A percentile compares a stretch with the other conserved stretches of the same genome.
phyloP scores from a whole-genome alignment of 352 stramenopile genomes.

The Phytopythium litorale region DNA sequence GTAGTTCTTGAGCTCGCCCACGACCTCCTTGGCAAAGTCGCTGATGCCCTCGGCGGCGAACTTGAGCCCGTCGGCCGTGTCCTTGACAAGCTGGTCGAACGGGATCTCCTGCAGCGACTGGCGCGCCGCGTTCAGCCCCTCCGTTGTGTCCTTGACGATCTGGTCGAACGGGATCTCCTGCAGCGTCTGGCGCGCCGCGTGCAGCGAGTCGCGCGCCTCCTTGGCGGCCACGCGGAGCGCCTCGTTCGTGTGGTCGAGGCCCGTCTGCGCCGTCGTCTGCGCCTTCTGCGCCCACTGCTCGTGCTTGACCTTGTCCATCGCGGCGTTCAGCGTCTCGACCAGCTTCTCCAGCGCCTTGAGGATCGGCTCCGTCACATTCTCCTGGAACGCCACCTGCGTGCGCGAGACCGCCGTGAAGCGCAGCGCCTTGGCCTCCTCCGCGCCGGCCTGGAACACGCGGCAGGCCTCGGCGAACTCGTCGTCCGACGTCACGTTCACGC shows the following conservation, averaged over 20 bases:
- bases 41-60: conserved; percentile 64
- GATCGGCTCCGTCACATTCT: conserved; percentile 75
- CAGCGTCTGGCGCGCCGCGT: conserved; percentile 43
- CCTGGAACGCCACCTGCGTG: conserved; percentile 63
- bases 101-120: conserved; percentile 76
- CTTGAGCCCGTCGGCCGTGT: conserved; percentile 78
- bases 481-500: conserved; percentile 67
- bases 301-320: conserved; percentile 84
- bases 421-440: conserved; percentile 41
- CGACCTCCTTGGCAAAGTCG: conserved; percentile 73
- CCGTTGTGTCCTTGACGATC: conserved; percentile 69
- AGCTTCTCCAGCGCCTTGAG: conserved; percentile 82
- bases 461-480: conserved; percentile 64
- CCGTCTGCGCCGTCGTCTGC: conserved; percentile 44
- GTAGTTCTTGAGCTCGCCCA: conserved; percentile 67
- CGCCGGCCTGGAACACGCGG: conserved; percentile 39
- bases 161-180: conserved; percentile 85
- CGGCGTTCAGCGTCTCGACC: conserved; percentile 66
- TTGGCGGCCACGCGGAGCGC: conserved; percentile 52
- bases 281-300: conserved; percentile 59
- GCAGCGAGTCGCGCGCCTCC: conserved; percentile 52
- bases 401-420: conserved; percentile 65
- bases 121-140: conserved; percentile 45
- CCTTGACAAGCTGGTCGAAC: conserved; percentile 79
- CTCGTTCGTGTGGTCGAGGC: conserved; percentile 58